phyloP scores from a whole-genome alignment of 2,329 filamentous ascomycete genomes.

The Pseudogymnoascus sp. region DNA sequence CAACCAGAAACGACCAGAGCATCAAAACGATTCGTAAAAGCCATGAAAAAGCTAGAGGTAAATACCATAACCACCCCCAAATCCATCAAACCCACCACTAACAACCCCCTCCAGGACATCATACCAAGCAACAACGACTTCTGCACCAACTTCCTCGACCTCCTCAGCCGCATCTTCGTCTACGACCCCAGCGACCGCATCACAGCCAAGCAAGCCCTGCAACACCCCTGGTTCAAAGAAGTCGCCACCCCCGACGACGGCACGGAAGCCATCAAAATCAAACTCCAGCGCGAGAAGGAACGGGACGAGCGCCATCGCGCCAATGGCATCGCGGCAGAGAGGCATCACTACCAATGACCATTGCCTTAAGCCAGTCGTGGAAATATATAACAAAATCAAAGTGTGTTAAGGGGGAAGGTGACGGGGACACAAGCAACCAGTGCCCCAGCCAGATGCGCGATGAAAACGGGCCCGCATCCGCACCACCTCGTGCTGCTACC shows the following conservation, averaged over 20 bases:
- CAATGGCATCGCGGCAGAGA: slow-evolving; percentile 14
- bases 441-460: neutral
- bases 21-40: slow-evolving; percentile 60
- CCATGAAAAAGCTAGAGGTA: slow-evolving; percentile 63
- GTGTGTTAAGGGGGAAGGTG: neutral
- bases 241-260: slow-evolving; percentile 57
- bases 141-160: slow-evolving; percentile 55
- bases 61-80: slow-evolving; percentile 29
- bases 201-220: slow-evolving; percentile 58
- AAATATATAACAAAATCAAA: neutral
- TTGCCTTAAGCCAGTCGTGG: neutral
- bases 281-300: slow-evolving; percentile 27
- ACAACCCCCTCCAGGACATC: slow-evolving; percentile 47
- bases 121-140: slow-evolving; percentile 55
- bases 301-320: slow-evolving; percentile 12
- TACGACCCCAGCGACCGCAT: slow-evolving; percentile 61
- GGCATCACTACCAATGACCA: neutral
- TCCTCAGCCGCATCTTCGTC: slow-evolving; percentile 60
- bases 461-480: neutral
- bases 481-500: neutral
- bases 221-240: slow-evolving; percentile 64
- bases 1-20: slow-evolving; percentile 56
- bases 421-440: neutral
- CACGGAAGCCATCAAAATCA: slow-evolving; percentile 60
- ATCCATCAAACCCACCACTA: slow-evolving; percentile 11